Base-by-base conservation (phyloP, 73 alveolate species). In the Paramecium caudatum region DNA sequence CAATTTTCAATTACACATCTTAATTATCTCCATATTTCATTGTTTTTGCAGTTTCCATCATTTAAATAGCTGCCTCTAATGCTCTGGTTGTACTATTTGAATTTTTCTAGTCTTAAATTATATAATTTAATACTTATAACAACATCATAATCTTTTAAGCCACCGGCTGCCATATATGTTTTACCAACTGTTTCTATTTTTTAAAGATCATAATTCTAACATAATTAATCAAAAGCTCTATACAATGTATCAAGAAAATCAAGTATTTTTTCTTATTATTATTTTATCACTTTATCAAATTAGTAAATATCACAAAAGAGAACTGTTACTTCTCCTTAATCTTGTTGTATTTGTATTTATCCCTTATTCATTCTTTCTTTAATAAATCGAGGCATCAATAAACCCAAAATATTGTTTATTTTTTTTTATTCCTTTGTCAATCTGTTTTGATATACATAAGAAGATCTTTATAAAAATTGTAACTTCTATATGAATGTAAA, bases 181-280 rank as follows among this genome's bases (percentile, higher is more conserved):
- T 95, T 95, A 9, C 98, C 98, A 17, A 95, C 98, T 1, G 98
- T 95, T 93, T 95, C 98, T 9, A 95, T 95, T 93, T 95, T 95
- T 82, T 93, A 93, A 9, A 93, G 69, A 23, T 95, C 97, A 86
- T 93, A 93, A n/a, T 82, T 91, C 41, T 93, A 94, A 63, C 98
- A 95, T 47, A 93, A 91, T 84, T 91, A 90, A 87, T 95, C 98
- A 61, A 92, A 74, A 8, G 86, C 74, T 25, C 96, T 82, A 87
- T 91, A 95, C 16, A 95, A 68, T 39, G 90, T 93, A 91, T 95
- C 98, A 12, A 87, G 33, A 33, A 87, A 87, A 17, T 68, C 82
- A 0, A 87, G 17, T 1, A 70, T 78, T 61, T 87, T 68, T 25
- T 80, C 80, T 34, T 46, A 33, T 25, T 70, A 91, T 70, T 78